Evolutionary conservation across 306 rosid genomes (phyloP).

Genomic region (Sphenostylis stenocarpa): DNA sequence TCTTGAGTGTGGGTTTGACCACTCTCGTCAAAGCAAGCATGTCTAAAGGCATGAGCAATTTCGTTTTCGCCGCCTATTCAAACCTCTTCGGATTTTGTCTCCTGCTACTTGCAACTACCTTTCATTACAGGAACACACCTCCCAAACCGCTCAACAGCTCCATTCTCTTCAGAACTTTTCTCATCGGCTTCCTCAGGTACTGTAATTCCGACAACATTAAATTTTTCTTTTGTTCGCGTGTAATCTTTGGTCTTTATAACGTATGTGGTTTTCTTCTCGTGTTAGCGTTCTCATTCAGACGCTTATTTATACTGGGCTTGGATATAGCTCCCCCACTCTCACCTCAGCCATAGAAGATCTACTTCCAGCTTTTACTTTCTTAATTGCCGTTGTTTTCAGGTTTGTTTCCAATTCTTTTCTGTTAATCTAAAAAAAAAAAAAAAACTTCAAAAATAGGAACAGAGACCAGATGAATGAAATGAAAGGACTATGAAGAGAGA

Average conservation of each 20-base stretch:
- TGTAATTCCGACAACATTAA: background rate
- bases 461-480: no score
- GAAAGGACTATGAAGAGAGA: no score
- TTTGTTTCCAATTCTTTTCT: background rate
- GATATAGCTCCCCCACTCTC: constrained; percentile 46
- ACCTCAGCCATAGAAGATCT: constrained; percentile 37
- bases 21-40: constrained; percentile 18
- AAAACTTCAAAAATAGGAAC: no score
- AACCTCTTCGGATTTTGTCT: constrained; percentile 1
- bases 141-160: background rate
- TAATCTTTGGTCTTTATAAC: background rate
- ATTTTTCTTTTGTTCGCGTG: background rate
- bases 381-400: constrained; percentile 39
- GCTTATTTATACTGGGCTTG: constrained; percentile 32
- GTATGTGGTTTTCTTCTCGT: background rate
- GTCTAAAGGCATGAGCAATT: constrained; percentile 26
- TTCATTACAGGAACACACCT: constrained; percentile 29
- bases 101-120: background rate
- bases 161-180: constrained; percentile 17
- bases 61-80: constrained; percentile 18
- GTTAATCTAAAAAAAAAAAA: no score
- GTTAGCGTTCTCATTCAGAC: background rate
- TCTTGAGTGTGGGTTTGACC: constrained; percentile 31
- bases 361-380: constrained; percentile 47
- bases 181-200: constrained; percentile 29